Percentiles rank a stretch among this genome's conserved stretches.
These are phyloP conservation scores for Omphalotus guepiniiformis DNA, from an alignment of 768 basidiomycete genomes.

Conservation along the genomic window DNA sequence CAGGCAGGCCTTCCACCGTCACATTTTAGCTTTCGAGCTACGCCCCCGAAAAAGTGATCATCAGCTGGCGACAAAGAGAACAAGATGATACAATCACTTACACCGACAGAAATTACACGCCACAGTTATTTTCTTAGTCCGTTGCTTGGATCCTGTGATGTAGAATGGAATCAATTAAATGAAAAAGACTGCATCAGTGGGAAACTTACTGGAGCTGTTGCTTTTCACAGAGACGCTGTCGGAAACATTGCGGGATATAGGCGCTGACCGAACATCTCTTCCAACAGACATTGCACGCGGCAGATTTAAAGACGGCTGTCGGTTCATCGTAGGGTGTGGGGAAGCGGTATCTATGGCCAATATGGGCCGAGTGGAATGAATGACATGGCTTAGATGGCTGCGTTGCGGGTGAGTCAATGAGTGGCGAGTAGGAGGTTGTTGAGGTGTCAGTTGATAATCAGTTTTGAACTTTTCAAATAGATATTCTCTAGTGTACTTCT, in stretches of 20 bases:
- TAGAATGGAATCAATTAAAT: conserved; percentile 12
- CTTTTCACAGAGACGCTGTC: conserved; percentile 26
- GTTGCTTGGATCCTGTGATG: conserved; percentile 54
- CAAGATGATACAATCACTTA: conserved; percentile 33
- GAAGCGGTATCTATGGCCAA: conserved; percentile 61
- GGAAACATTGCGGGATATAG: conserved; percentile 36
- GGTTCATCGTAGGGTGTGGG: conserved; percentile 35
- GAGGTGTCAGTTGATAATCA: conserved; percentile 35
- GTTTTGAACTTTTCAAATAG: conserved; percentile 72
- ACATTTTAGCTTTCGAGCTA: conserved; percentile 86
- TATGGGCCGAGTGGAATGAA: conserved; percentile 49
- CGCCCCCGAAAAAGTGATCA: conserved; percentile 16
- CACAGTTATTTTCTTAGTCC: conserved; percentile 83
- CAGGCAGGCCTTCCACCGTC: conserved; percentile 84
- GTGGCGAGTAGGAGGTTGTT: conserved; percentile 39
- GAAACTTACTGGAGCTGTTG: conserved; percentile 33
- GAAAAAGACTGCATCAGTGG: conserved; percentile 11
- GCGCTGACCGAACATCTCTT: conserved; percentile 39
- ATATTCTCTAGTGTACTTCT: conserved; percentile 81
- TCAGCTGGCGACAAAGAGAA: conserved; percentile 6
- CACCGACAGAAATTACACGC: conserved; percentile 91
- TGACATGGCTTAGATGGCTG: conserved; percentile 41
- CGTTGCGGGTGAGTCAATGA: conserved; percentile 32
- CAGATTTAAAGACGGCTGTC: conserved; percentile 41
- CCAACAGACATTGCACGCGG: conserved; percentile 44